phyloP scores from a whole-genome alignment of 2,329 filamentous ascomycete genomes.

The Xylaria sp. region DNA sequence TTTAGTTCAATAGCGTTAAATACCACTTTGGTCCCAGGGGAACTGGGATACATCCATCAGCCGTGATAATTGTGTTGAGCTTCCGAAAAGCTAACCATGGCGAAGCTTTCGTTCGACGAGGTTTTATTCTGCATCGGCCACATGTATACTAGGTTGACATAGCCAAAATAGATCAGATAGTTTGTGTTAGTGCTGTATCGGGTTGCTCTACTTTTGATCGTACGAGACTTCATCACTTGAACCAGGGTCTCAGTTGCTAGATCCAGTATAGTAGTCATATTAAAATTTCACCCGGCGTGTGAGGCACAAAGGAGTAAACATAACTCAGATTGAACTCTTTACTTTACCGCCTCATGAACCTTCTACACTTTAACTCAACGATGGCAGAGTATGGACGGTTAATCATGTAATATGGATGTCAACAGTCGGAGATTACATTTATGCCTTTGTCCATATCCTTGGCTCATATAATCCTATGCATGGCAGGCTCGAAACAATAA shows the following conservation, averaged over 20 bases:
- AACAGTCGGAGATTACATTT: not conserved
- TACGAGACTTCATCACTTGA: conserved; percentile 56
- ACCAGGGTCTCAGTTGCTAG: conserved; percentile 46
- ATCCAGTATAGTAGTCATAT: conserved; percentile 35
- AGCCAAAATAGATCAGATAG: not conserved
- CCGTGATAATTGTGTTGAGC: not conserved
- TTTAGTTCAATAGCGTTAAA: not conserved
- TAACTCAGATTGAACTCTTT: conserved; percentile 29
- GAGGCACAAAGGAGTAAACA: conserved; percentile 58
- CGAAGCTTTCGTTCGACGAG: not conserved
- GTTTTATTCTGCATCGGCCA: not conserved
- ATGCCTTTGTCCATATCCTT: not conserved
- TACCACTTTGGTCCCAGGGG: not conserved
- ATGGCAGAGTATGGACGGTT: not conserved
- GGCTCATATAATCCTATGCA: not conserved
- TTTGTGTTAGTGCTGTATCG: not conserved
- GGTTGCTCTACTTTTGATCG: not conserved
- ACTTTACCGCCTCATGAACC: not conserved
- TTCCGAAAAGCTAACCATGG: not conserved
- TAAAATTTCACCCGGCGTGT: conserved; percentile 32
- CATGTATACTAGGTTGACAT: not conserved
- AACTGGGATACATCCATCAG: not conserved
- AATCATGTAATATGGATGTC: not conserved
- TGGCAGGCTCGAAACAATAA: not conserved
- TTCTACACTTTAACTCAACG: not conserved